Evolutionary conservation across 768 basidiomycete genomes (phyloP).

Genomic region (Auriscalpium orientale): DNA sequence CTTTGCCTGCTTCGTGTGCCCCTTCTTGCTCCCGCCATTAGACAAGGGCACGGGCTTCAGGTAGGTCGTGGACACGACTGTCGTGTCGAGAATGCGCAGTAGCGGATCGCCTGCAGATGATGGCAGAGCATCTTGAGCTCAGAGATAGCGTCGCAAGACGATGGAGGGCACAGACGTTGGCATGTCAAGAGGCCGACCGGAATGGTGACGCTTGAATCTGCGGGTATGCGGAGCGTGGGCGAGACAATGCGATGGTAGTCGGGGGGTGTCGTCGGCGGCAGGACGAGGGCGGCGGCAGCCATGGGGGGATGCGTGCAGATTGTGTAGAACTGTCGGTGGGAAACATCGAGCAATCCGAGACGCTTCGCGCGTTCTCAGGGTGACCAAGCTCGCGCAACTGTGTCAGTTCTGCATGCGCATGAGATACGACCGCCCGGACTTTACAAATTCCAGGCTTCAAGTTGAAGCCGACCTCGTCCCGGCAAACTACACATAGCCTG

Average conservation of each 20-base stretch:
- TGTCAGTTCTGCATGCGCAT: no score
- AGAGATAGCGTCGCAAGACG: neutral
- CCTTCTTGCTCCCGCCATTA: slow-evolving; percentile 32
- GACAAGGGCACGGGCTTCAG: slow-evolving; percentile 35
- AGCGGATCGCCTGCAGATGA: slow-evolving; percentile 57
- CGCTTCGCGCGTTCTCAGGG: no score
- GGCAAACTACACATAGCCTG: no score
- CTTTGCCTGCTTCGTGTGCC: slow-evolving; percentile 46
- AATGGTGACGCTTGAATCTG: slow-evolving; percentile 40
- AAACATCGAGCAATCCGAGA: no score
- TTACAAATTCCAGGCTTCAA: no score
- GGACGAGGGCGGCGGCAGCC: slow-evolving; percentile 37
- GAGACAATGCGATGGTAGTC: slow-evolving; percentile 65
- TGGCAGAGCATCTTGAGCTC: neutral
- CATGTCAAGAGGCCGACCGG: slow-evolving; percentile 77
- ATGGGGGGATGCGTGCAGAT: slow-evolving; percentile 18
- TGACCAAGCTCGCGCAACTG: no score
- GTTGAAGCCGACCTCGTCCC: no score
- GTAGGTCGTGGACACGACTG: slow-evolving; percentile 42
- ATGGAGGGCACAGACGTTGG: slow-evolving; percentile 45
- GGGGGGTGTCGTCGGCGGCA: slow-evolving; percentile 37
- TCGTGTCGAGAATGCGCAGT: slow-evolving; percentile 48
- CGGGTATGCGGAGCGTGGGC: slow-evolving; percentile 46
- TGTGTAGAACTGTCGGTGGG: no score
- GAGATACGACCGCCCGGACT: no score